Evolutionary conservation across 2,329 filamentous ascomycete genomes (phyloP).

Genomic region (Penicillium brevicompactum): DNA sequence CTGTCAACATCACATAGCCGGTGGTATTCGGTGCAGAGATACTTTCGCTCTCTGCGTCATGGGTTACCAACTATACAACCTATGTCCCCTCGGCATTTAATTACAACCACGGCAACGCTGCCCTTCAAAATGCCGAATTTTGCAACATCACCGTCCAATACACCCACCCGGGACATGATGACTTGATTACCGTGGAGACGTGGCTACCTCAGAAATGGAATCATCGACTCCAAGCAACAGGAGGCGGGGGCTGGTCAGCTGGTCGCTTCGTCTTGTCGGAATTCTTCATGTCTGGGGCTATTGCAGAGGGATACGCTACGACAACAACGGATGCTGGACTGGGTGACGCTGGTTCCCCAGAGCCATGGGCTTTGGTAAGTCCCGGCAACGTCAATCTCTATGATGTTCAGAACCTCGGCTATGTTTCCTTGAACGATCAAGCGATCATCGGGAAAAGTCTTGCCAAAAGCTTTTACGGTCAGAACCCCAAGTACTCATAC

Average conservation of each 20-base stretch:
- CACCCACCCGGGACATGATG: conserved; percentile 27
- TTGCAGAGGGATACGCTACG: background rate
- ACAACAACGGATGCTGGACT: background rate
- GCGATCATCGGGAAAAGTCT: conserved; percentile 14
- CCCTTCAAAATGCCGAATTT: conserved; percentile 17
- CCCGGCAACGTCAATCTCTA: background rate
- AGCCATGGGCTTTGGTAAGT: background rate
- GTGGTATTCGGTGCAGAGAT: background rate
- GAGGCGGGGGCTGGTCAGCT: conserved; percentile 1
- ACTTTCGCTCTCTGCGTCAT: background rate
- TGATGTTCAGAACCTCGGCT: background rate
- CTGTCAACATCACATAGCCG: background rate
- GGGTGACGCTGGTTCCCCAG: background rate
- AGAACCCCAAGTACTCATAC: conserved; percentile 12
- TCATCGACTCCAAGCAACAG: background rate
- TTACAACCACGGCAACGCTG: background rate
- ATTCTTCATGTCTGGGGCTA: background rate
- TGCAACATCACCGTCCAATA: conserved; percentile 37
- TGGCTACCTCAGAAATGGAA: conserved; percentile 8
- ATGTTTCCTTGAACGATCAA: conserved; percentile 31
- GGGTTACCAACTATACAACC: background rate
- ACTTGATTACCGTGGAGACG: conserved; percentile 20
- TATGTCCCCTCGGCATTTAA: background rate
- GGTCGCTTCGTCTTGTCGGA: background rate
- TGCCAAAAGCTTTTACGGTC: conserved; percentile 5